These are phyloP conservation scores for Tephrocybe sp. DNA, from an alignment of 768 basidiomycete genomes.

Conservation along the genomic window DNA sequence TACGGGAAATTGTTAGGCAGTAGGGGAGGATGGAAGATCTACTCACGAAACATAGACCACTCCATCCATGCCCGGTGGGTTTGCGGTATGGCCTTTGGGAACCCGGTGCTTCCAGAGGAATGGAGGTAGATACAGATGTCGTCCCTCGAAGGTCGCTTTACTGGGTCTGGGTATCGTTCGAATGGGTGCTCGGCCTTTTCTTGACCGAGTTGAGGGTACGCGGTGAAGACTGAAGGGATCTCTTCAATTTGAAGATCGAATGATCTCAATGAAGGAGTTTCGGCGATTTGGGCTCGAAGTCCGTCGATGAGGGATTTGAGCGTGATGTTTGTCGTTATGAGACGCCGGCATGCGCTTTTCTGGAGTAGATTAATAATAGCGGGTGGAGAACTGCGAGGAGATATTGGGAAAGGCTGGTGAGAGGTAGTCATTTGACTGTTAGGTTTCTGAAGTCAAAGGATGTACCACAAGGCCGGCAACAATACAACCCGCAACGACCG, in stretches of 20 bases:
- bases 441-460: background rate
- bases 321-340: constrained; percentile 28
- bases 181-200: constrained; percentile 14
- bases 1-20: too few relatives aligned
- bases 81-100: constrained; percentile 34
- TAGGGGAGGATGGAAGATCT: background rate
- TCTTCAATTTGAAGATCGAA: constrained; percentile 16
- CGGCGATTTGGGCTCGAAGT: constrained; percentile 12
- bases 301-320: constrained; percentile 20
- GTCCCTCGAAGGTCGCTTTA: constrained; percentile 8
- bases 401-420: constrained; percentile 29
- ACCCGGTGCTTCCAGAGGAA: constrained; percentile 41
- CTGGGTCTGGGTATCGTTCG: constrained; percentile 9
- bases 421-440: too few relatives aligned
- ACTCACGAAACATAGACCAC: constrained; percentile 28
- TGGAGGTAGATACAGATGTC: constrained; percentile 29
- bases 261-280: background rate
- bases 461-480: constrained; percentile 27
- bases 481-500: constrained; percentile 29
- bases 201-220: constrained; percentile 16
- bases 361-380: constrained; percentile 27
- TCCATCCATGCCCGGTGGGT: constrained; percentile 21
- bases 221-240: constrained; percentile 6
- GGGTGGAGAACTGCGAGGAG: constrained; percentile 12
- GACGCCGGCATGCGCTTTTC: constrained; percentile 27